A percentile compares a stretch with the other conserved stretches of the same genome.
These are phyloP conservation scores for Aeschynomene evenia DNA, from an alignment of 306 rosid genomes.

Conservation along the genomic window DNA sequence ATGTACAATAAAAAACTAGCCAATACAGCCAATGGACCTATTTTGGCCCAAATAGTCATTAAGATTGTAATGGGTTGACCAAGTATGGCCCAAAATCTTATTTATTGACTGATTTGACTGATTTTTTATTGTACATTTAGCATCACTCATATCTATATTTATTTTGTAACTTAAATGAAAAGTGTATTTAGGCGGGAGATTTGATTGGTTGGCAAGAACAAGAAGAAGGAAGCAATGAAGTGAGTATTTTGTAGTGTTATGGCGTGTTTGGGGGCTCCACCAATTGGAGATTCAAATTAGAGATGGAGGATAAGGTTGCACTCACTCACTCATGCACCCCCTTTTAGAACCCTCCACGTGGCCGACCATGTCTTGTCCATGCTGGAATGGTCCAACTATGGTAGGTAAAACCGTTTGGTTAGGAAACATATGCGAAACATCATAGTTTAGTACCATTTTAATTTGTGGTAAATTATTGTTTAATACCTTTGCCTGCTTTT, in stretches of 20 bases:
- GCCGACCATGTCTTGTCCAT: conserved; percentile 16
- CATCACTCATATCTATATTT: background rate
- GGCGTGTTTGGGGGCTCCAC: conserved; percentile 43
- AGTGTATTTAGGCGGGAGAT: conserved; percentile 57
- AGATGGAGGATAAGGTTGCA: conserved; percentile 22
- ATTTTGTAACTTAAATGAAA: background rate
- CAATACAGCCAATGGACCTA: too few relatives aligned
- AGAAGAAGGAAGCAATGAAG: conserved; percentile 37
- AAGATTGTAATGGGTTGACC: too few relatives aligned
- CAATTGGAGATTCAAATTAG: conserved; percentile 23
- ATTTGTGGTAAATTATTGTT: background rate
- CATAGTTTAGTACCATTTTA: background rate
- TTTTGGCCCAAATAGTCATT: too few relatives aligned
- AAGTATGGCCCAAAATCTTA: too few relatives aligned
- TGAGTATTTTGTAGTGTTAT: conserved; percentile 29
- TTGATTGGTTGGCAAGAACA: conserved; percentile 51
- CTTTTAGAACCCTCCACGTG: conserved; percentile 31
- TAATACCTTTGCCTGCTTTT: background rate
- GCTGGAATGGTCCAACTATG: conserved; percentile 20
- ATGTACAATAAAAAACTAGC: too few relatives aligned
- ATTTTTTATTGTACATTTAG: too few relatives aligned
- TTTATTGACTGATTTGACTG: too few relatives aligned
- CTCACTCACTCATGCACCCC: background rate
- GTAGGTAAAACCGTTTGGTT: conserved; percentile 36
- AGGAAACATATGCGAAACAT: background rate